Conservation (phyloP, 1,284 basidiomycete genomes). For the Cutaneotrichosporon mucoides region DNA sequence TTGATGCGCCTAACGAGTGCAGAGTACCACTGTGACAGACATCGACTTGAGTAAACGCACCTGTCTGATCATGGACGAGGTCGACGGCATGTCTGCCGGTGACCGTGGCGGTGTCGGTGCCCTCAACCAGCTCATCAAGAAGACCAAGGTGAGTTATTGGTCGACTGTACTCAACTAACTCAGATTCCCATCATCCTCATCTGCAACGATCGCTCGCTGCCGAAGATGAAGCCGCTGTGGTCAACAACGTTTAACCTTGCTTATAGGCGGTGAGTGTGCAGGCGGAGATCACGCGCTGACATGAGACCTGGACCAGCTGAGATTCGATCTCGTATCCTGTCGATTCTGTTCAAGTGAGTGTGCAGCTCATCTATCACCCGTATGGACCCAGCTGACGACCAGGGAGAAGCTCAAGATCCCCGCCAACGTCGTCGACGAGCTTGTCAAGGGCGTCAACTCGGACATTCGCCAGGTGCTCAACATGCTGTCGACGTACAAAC, state of each 20-base stretch:
- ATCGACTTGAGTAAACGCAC: constrained; percentile 71
- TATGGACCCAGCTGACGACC: constrained; percentile 1
- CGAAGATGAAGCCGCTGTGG: constrained; percentile 85
- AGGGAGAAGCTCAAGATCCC: constrained; percentile 91
- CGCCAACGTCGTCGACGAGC: constrained; percentile 84
- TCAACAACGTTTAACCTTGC: constrained; percentile 69
- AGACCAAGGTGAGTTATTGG: constrained; percentile 65
- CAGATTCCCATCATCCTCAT: constrained; percentile 97
- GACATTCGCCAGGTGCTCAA: constrained; percentile 96
- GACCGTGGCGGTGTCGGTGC: constrained; percentile 95
- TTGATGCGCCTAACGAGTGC: background rate
- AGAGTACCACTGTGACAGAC: constrained; percentile 65
- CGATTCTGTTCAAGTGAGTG: constrained; percentile 77
- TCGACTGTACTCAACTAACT: background rate
- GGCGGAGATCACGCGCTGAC: background rate
- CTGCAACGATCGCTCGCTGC: constrained; percentile 80
- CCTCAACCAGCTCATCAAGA: constrained; percentile 85
- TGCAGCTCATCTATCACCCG: background rate
- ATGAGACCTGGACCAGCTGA: constrained; percentile 66
- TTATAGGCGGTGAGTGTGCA: constrained; percentile 61
- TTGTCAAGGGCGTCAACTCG: constrained; percentile 80
- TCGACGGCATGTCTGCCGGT: constrained; percentile 97
- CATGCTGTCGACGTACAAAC: constrained; percentile 95
- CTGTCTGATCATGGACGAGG: constrained; percentile 98
- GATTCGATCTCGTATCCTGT: constrained; percentile 79